Evolutionary conservation across 495 filamentous ascomycete genomes (phyloP).

Genomic region (Penicillium steckii): DNA sequence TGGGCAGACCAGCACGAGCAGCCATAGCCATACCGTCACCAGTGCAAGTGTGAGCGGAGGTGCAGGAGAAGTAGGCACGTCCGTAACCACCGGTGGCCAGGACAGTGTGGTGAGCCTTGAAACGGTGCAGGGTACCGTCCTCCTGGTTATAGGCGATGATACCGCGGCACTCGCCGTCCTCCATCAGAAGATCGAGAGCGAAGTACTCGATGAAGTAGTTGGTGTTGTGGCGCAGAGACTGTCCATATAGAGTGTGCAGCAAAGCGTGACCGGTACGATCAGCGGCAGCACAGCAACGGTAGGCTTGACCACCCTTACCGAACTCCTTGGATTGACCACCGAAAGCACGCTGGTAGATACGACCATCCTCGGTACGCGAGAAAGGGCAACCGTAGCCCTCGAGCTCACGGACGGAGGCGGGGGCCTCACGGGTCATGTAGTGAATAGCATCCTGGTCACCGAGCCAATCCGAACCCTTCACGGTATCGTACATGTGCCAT

Average conservation of each 20-base stretch:
- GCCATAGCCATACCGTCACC: conserved; percentile 99
- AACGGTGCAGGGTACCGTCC: conserved; percentile 93
- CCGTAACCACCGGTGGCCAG: conserved; percentile 96
- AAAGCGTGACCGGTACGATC: conserved; percentile 96
- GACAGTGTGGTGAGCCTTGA: conserved; percentile 93
- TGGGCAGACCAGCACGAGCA: conserved; percentile 92
- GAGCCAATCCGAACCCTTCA: conserved; percentile 98
- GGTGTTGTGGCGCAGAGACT: conserved; percentile 94
- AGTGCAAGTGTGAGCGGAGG: conserved; percentile 95
- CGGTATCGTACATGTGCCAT: conserved; percentile 99
- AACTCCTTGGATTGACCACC: conserved; percentile 94
- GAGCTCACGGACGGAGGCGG: conserved; percentile 86
- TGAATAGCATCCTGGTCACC: conserved; percentile 99
- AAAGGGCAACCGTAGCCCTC: conserved; percentile 98
- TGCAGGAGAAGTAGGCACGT: conserved; percentile 96
- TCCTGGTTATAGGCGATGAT: conserved; percentile 97
- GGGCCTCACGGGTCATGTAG: conserved; percentile 97
- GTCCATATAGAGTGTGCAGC: conserved; percentile 95
- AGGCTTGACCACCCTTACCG: conserved; percentile 95
- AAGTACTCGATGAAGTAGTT: conserved; percentile 99
- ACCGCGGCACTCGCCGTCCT: conserved; percentile 92
- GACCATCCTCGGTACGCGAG: conserved; percentile 94
- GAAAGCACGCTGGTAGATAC: conserved; percentile 97
- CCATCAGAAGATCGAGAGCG: conserved; percentile 93
- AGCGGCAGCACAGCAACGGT: conserved; percentile 91